A percentile compares a stretch with the other conserved stretches of the same genome.
Evolutionary conservation across 2,329 filamentous ascomycete genomes (phyloP).

Genomic region (Plectosphaerella sp.): DNA sequence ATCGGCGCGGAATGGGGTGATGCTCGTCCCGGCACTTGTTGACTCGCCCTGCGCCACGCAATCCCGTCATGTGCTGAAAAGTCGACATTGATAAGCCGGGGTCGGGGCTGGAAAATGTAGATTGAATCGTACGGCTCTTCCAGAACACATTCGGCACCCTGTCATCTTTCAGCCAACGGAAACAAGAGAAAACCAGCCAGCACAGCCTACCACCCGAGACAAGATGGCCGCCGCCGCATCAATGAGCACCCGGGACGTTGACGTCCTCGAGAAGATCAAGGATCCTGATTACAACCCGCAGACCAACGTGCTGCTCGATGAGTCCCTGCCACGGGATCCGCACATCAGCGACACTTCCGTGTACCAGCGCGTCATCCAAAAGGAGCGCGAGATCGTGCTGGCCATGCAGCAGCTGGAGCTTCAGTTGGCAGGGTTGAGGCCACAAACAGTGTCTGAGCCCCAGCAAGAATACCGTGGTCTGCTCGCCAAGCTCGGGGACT

Average conservation of each 20-base stretch:
- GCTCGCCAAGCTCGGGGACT: conserved; percentile 43
- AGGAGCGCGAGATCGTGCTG: conserved; percentile 49
- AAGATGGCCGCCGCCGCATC: conserved; percentile 37
- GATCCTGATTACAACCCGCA: conserved; percentile 60
- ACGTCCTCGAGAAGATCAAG: conserved; percentile 62
- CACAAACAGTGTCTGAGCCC: conserved; percentile 30
- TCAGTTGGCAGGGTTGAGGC: conserved; percentile 39
- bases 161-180: no score
- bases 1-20: conserved; percentile 8
- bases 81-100: no score
- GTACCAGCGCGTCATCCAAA: conserved; percentile 46
- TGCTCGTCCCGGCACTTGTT: background rate
- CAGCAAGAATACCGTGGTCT: conserved; percentile 41
- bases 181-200: background rate
- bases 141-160: no score
- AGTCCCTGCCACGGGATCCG: conserved; percentile 52
- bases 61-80: no score
- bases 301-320: conserved; percentile 48
- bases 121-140: background rate
- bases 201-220: background rate
- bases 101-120: no score
- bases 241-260: conserved; percentile 12
- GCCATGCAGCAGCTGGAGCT: conserved; percentile 52
- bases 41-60: no score
- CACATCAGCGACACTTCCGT: conserved; percentile 44